Percentiles rank a stretch among this genome's conserved stretches.
Conservation (phyloP, 75 land plant genomes). For the Gnetum montanum region DNA sequence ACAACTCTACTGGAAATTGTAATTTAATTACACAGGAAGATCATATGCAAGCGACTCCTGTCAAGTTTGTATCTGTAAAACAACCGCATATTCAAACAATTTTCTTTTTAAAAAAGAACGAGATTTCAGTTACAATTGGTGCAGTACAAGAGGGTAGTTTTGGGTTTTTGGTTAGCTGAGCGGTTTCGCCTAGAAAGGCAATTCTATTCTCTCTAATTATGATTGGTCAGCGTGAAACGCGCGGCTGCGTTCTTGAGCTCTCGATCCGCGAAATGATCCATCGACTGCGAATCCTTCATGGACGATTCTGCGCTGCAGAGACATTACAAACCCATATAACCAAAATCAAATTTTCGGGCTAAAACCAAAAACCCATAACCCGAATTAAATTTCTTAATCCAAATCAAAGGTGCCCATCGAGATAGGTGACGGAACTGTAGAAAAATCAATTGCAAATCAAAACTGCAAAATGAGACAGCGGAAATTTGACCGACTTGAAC, state of each 20-base stretch:
- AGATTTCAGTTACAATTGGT: no score
- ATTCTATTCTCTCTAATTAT: no score
- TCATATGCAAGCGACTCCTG: no score
- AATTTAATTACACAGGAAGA: no score
- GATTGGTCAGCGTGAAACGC: constrained; percentile 1
- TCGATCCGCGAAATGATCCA: constrained; percentile 1
- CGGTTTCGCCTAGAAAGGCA: no score
- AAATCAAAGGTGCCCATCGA: background rate
- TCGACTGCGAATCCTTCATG: constrained; percentile 1
- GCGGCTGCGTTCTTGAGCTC: constrained; percentile 9
- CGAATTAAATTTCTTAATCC: background rate
- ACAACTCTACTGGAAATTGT: no score
- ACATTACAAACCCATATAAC: background rate
- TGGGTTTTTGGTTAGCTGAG: no score
- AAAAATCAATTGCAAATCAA: background rate
- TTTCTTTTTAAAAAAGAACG: no score
- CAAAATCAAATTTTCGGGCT: background rate
- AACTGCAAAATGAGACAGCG: background rate
- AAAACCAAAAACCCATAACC: background rate
- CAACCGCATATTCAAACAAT: no score
- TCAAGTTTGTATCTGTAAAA: no score
- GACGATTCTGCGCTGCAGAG: constrained; percentile 11
- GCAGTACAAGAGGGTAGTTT: no score
- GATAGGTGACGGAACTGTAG: background rate
- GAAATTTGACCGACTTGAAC: background rate